phyloP scores from a whole-genome alignment of 805 yeast species.

The Hagleromyces aurorensis region DNA sequence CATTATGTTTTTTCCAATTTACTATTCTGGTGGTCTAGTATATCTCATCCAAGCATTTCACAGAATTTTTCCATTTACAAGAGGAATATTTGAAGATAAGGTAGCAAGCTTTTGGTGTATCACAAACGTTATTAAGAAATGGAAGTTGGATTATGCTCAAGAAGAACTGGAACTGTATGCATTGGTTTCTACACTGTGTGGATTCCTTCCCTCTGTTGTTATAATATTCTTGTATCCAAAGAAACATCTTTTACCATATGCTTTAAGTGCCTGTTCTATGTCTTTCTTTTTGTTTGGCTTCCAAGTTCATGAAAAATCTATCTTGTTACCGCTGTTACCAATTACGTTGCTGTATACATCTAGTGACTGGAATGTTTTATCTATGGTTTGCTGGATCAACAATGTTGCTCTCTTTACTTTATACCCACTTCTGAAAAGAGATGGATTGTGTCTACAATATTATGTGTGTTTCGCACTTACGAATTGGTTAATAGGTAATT shows the following conservation, averaged over 20 bases:
- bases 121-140: slow-evolving; percentile 70
- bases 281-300: slow-evolving; percentile 85
- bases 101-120: slow-evolving; percentile 98
- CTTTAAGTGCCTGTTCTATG: slow-evolving; percentile 75
- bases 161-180: slow-evolving; percentile 54
- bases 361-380: slow-evolving; percentile 50
- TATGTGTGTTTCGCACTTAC: slow-evolving; percentile 50
- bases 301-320: slow-evolving; percentile 94
- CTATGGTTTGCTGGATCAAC: slow-evolving; percentile 79
- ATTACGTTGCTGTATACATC: slow-evolving; percentile 53
- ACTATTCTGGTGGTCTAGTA: slow-evolving; percentile 33
- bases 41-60: slow-evolving; percentile 45
- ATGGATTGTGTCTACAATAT: slow-evolving; percentile 68
- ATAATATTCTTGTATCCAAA: slow-evolving; percentile 44
- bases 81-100: slow-evolving; percentile 95
- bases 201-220: slow-evolving; percentile 50
- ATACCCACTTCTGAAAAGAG: slow-evolving; percentile 79
- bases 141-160: slow-evolving; percentile 45
- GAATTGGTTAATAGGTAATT: slow-evolving; percentile 73
- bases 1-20: slow-evolving; percentile 52
- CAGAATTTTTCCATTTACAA: slow-evolving; percentile 82
- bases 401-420: slow-evolving; percentile 79
- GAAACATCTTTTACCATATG: slow-evolving; percentile 53
- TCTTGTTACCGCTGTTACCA: slow-evolving; percentile 81
- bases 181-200: slow-evolving; percentile 42